phyloP scores from a whole-genome alignment of 305 asterid species.

The Fraxinus floribunda region DNA sequence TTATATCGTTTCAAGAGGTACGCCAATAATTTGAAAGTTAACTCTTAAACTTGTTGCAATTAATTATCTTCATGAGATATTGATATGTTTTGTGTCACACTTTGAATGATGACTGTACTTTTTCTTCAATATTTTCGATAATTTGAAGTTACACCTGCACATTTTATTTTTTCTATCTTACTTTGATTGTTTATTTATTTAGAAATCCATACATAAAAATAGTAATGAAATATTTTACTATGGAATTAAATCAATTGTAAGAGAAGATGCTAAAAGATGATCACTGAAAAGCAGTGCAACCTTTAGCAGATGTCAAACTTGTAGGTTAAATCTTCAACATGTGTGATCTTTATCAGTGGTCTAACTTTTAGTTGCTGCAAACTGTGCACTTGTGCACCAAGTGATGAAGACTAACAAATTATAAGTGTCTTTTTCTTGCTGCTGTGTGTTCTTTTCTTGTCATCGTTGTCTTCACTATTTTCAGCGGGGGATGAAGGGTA shows the following conservation, averaged over 20 bases:
- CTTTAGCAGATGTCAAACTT: neutral
- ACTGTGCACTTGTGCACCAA: neutral
- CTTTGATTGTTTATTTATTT: neutral
- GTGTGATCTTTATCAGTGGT: neutral
- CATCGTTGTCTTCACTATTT: neutral
- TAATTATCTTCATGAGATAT: neutral
- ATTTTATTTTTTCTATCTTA: neutral
- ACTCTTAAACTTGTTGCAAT: neutral
- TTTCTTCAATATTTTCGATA: neutral
- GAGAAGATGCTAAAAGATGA: neutral
- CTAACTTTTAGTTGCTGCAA: neutral
- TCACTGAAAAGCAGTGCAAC: neutral
- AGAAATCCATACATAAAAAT: neutral
- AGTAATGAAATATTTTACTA: neutral
- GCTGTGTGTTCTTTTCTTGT: neutral
- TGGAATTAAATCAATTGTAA: neutral
- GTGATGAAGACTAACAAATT: neutral
- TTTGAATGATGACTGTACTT: neutral
- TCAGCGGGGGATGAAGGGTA: neutral
- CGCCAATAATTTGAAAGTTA: neutral
- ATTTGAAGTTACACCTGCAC: neutral
- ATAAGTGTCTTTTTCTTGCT: no score
- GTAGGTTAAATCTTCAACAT: neutral
- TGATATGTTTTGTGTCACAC: neutral
- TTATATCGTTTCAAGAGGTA: neutral